These are phyloP conservation scores for Graphiopsis chlorocephala DNA, from an alignment of 2,329 filamentous ascomycete genomes.

Conservation along the genomic window DNA sequence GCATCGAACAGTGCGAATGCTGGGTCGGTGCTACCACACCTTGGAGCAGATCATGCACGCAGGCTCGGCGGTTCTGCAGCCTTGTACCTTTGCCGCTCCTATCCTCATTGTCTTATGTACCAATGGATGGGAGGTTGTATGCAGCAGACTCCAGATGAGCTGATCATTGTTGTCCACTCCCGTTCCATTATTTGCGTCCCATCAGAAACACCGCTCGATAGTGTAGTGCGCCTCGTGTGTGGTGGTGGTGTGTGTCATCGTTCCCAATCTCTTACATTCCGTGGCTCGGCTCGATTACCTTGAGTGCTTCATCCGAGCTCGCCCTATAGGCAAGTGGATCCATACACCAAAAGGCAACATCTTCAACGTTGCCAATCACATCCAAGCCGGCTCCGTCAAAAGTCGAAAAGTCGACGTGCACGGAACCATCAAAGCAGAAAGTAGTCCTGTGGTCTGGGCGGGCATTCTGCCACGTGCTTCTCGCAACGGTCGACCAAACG, in stretches of 20 bases:
- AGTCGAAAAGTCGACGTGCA: background rate
- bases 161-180: background rate
- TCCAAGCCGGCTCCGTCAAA: background rate
- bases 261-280: background rate
- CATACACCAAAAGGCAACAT: slow-evolving; percentile 4
- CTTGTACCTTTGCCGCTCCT: slow-evolving; percentile 6
- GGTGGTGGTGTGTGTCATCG: background rate
- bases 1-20: slow-evolving; percentile 1
- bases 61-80: slow-evolving; percentile 12
- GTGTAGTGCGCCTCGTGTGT: background rate
- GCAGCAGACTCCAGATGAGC: too few species aligned
- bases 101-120: background rate
- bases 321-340: slow-evolving; percentile 2
- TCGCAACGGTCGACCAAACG: slow-evolving; percentile 9
- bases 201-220: background rate
- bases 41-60: slow-evolving; percentile 5
- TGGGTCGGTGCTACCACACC: slow-evolving; percentile 13
- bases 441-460: background rate
- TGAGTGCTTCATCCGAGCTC: background rate
- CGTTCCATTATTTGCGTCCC: too few species aligned
- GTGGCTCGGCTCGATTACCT: background rate
- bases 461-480: slow-evolving; percentile 12
- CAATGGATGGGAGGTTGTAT: background rate
- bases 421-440: background rate
- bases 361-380: background rate